phyloP scores from a whole-genome alignment of 345 rosid genomes.

The Eucalyptus leucophloia region DNA sequence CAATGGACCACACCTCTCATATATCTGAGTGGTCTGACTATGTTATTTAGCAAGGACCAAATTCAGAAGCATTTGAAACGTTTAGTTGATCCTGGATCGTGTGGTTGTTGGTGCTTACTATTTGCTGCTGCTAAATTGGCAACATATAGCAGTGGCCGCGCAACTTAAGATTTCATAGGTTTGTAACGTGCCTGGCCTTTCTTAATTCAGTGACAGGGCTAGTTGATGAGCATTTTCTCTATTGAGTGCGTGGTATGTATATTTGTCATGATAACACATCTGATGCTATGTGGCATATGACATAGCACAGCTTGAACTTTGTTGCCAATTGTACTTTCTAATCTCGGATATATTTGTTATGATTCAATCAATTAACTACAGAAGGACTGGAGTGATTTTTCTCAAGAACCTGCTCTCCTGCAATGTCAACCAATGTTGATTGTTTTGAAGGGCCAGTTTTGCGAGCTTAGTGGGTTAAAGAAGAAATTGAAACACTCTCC shows the following conservation, averaged over 20 bases:
- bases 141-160: not conserved
- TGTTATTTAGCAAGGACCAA: conserved; percentile 42
- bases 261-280: not conserved
- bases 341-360: not conserved
- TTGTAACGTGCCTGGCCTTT: not conserved
- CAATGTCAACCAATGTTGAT: not conserved
- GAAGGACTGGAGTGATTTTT: not conserved
- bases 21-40: conserved; percentile 84
- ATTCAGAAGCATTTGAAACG: not conserved
- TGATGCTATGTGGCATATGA: not conserved
- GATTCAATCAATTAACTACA: not conserved
- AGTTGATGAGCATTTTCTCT: not conserved
- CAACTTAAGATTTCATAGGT: not conserved
- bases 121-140: not conserved
- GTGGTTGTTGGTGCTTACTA: not conserved
- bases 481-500: not conserved
- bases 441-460: not conserved
- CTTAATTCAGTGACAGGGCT: not conserved
- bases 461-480: not conserved
- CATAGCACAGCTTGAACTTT: not conserved
- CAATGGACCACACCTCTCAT: conserved; percentile 93
- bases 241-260: not conserved
- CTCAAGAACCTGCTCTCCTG: not conserved
- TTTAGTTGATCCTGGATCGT: not conserved
- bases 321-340: not conserved